phyloP scores from a whole-genome alignment of 176 grass and related monocot species.

The Carex parvula region DNA sequence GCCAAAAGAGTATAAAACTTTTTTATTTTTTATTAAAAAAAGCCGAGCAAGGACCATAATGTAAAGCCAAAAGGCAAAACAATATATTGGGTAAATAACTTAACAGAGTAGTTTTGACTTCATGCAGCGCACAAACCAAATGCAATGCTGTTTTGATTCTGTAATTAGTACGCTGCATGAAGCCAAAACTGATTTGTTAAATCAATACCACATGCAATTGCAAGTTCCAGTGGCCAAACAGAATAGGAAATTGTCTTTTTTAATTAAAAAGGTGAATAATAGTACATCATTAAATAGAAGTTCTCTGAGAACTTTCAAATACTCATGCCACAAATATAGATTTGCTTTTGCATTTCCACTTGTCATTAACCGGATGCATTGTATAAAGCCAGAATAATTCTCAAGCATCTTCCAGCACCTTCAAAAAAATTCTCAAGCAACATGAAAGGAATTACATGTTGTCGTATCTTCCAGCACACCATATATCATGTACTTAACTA shows the following conservation, averaged over 20 bases:
- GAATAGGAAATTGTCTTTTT: not conserved
- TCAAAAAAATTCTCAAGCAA: too few species aligned
- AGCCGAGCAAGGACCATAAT: not conserved
- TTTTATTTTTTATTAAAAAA: not conserved
- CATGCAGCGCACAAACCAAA: too few species aligned
- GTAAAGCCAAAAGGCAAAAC: not conserved
- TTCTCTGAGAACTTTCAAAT: not conserved
- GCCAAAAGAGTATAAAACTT: not conserved
- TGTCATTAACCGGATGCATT: not conserved
- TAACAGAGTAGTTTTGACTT: too few species aligned
- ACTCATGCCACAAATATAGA: not conserved
- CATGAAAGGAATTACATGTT: not conserved
- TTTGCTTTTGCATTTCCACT: conserved; percentile 6
- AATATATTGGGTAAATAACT: not conserved
- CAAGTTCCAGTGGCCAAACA: not conserved
- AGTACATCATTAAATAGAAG: not conserved
- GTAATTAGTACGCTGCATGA: too few species aligned
- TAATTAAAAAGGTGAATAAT: not conserved
- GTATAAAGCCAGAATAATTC: conserved; percentile 9
- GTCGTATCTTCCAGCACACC: not conserved
- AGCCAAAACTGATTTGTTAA: too few species aligned
- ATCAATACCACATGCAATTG: not conserved
- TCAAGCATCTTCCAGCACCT: too few species aligned
- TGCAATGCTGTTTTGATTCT: too few species aligned
- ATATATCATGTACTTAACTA: not conserved